Evolutionary conservation across 2,329 filamentous ascomycete genomes (phyloP).

Genomic region (Dichotomopilus funicola): DNA sequence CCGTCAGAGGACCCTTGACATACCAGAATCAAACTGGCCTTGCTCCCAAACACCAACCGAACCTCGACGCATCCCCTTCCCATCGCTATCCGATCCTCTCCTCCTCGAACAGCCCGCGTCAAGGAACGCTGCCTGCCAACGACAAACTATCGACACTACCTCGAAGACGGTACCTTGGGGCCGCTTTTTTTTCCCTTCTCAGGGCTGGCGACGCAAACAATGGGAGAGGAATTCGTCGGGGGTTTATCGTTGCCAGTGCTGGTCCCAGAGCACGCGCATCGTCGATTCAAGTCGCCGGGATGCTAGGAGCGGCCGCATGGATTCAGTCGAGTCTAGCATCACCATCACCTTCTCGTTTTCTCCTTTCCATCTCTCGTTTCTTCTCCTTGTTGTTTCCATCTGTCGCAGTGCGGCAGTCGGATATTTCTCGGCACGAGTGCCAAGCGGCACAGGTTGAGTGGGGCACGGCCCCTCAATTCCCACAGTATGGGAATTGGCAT

Average conservation of each 20-base stretch:
- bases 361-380: neutral
- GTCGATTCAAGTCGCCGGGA: neutral
- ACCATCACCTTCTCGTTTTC: neutral
- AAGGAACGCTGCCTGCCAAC: neutral
- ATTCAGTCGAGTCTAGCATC: neutral
- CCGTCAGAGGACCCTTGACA: neutral
- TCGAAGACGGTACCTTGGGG: neutral
- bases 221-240: neutral
- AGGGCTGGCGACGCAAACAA: constrained; percentile 1
- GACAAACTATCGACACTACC: neutral
- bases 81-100: neutral
- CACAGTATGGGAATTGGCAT: constrained; percentile 2
- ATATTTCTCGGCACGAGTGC: constrained; percentile 8
- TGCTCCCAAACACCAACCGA: neutral
- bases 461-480: neutral
- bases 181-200: constrained; percentile 1
- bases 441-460: constrained; percentile 4
- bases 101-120: neutral
- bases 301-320: neutral
- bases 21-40: neutral
- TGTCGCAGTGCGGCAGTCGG: neutral
- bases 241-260: neutral
- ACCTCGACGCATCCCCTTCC: neutral
- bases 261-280: neutral
- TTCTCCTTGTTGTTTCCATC: neutral